A percentile compares a stretch with the other conserved stretches of the same genome.
These are phyloP conservation scores for Pelargonium nanum DNA, from an alignment of 345 rosid genomes.

Conservation along the genomic window DNA sequence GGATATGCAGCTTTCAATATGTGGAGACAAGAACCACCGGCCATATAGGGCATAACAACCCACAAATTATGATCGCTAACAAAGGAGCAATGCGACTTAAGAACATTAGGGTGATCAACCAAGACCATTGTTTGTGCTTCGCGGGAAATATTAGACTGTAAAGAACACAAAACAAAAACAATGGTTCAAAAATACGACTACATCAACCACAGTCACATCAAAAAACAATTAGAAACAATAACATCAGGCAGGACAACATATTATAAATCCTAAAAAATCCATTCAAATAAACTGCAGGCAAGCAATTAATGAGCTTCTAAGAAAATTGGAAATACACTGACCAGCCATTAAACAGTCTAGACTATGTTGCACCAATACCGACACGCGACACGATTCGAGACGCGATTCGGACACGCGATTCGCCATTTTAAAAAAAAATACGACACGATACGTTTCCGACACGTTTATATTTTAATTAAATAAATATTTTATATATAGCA, in stretches of 20 bases:
- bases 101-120: constrained; percentile 86
- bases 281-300: not conserved
- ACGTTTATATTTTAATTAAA: too few species aligned
- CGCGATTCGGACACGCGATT: too few species aligned
- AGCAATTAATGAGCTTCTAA: not conserved
- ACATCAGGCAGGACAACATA: not conserved
- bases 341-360: too few species aligned
- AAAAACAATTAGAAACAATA: not conserved
- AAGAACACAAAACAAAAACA: constrained; percentile 1
- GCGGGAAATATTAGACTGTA: constrained; percentile 65
- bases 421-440: too few species aligned
- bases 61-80: constrained; percentile 84
- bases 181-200: not conserved
- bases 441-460: too few species aligned
- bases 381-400: too few species aligned
- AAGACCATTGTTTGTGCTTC: constrained; percentile 96
- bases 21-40: constrained; percentile 98
- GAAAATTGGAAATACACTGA: not conserved
- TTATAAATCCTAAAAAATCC: too few species aligned
- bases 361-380: too few species aligned
- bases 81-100: constrained; percentile 88
- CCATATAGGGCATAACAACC: constrained; percentile 97
- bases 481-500: too few species aligned
- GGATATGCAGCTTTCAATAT: constrained; percentile 89
- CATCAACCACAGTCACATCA: not conserved